Conservation (phyloP, 768 basidiomycete species). For the Kwoniella dendrophila region DNA sequence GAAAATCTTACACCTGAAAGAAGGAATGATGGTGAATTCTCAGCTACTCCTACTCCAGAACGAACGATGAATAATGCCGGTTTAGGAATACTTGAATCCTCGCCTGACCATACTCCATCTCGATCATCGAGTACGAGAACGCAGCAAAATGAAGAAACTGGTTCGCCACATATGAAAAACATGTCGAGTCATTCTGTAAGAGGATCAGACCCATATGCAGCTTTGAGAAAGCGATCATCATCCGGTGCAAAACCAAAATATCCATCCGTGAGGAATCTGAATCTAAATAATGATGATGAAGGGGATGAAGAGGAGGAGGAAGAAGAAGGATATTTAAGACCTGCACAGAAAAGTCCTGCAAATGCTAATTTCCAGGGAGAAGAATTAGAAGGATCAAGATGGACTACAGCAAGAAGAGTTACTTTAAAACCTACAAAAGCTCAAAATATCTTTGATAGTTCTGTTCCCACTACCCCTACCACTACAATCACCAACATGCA, state of each 20-base stretch:
- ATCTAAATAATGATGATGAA: not conserved
- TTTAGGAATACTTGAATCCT: constrained; percentile 15
- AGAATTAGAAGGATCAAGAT: constrained; percentile 23
- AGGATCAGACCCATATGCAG: constrained; percentile 30
- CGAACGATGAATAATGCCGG: constrained; percentile 4
- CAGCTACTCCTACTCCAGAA: constrained; percentile 35
- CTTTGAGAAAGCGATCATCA: constrained; percentile 26
- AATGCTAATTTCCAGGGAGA: not conserved
- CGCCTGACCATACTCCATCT: constrained; percentile 14
- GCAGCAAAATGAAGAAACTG: not conserved
- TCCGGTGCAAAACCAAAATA: constrained; percentile 10
- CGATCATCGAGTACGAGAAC: not conserved
- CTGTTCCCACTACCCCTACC: not conserved
- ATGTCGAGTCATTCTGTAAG: constrained; percentile 16
- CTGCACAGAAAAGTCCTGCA: constrained; percentile 7
- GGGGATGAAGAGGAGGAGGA: constrained; percentile 10
- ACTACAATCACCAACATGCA: not conserved
- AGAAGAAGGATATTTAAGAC: constrained; percentile 6
- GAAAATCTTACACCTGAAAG: constrained; percentile 16
- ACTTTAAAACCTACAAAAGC: constrained; percentile 28
- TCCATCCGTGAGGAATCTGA: constrained; percentile 15
- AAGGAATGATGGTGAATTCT: constrained; percentile 12
- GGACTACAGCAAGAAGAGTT: constrained; percentile 34
- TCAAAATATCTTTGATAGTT: constrained; percentile 22
- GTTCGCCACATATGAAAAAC: constrained; percentile 24